These are phyloP conservation scores for Gomphus sp. DNA, from an alignment of 1,284 basidiomycete species.

Conservation along the genomic window DNA sequence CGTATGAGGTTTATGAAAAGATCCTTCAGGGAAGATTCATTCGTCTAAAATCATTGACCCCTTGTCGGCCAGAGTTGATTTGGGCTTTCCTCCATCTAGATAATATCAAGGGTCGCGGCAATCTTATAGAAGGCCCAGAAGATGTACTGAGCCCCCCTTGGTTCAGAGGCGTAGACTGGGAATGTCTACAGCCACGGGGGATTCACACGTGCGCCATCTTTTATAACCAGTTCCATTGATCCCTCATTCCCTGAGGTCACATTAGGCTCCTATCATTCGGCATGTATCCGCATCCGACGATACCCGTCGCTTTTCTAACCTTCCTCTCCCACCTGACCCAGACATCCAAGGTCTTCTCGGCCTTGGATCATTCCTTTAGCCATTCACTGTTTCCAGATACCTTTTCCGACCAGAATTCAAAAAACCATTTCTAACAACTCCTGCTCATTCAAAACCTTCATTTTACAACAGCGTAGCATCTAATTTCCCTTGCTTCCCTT, in stretches of 20 bases:
- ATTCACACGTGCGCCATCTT: constrained; percentile 41
- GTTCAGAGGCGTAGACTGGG: constrained; percentile 92
- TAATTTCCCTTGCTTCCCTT: background rate
- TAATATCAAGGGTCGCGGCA: constrained; percentile 85
- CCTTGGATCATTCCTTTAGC: constrained; percentile 20
- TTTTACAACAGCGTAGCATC: background rate
- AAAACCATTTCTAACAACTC: constrained; percentile 1
- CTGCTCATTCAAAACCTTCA: background rate
- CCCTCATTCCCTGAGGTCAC: constrained; percentile 5
- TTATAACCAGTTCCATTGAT: constrained; percentile 23
- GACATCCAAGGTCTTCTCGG: constrained; percentile 68
- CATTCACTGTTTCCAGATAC: background rate
- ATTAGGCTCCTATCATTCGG: constrained; percentile 73
- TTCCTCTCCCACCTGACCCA: constrained; percentile 61
- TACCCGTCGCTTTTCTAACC: constrained; percentile 71
- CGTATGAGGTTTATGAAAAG: constrained; percentile 92
- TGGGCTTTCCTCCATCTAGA: constrained; percentile 91
- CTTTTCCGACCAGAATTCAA: background rate
- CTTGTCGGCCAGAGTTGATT: constrained; percentile 64
- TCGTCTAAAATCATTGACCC: constrained; percentile 81
- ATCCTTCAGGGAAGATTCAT: constrained; percentile 84
- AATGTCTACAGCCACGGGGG: constrained; percentile 68
- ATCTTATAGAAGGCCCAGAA: constrained; percentile 88
- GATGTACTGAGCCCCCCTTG: constrained; percentile 93
- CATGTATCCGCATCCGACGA: constrained; percentile 70